Conservation (phyloP, 2,329 filamentous ascomycete species). For the Sclerotinia trifoliorum region DNA sequence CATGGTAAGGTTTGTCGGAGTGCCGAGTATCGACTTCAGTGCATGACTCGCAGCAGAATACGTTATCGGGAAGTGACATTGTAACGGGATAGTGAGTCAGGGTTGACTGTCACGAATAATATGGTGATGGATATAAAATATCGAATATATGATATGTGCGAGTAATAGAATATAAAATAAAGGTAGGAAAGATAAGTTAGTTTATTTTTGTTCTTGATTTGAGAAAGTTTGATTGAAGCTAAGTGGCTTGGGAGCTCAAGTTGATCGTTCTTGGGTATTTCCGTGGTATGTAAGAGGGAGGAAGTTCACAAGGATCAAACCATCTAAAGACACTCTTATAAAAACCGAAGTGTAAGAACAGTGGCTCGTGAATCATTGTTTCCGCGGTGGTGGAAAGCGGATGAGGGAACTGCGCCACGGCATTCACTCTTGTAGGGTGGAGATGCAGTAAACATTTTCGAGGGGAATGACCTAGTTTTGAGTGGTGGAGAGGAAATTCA, state of each 20-base stretch:
- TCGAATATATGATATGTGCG: not conserved
- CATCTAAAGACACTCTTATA: conserved; percentile 9
- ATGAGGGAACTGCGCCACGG: conserved; percentile 9
- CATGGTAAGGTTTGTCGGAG: conserved; percentile 19
- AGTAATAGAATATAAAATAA: not conserved
- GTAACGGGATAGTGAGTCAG: conserved; percentile 14
- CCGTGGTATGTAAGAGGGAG: not conserved
- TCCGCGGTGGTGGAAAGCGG: not conserved
- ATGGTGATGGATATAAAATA: not conserved
- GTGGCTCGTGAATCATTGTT: conserved; percentile 15
- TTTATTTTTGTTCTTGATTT: not conserved
- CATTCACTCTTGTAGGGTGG: not conserved
- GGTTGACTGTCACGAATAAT: conserved; percentile 1
- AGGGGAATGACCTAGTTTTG: not conserved
- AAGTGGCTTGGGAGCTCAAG: not conserved
- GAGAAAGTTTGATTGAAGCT: conserved; percentile 4
- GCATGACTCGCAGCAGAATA: conserved; percentile 21
- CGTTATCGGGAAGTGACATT: conserved; percentile 5
- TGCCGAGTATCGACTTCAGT: conserved; percentile 1
- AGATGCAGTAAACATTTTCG: not conserved
- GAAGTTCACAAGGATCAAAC: not conserved
- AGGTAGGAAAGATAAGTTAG: conserved; percentile 6
- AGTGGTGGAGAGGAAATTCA: not conserved
- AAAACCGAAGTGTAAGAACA: not conserved
- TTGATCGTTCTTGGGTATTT: not conserved